Base-by-base conservation (phyloP, 2,329 filamentous ascomycete genomes). In the Niveomyces coronatus region DNA sequence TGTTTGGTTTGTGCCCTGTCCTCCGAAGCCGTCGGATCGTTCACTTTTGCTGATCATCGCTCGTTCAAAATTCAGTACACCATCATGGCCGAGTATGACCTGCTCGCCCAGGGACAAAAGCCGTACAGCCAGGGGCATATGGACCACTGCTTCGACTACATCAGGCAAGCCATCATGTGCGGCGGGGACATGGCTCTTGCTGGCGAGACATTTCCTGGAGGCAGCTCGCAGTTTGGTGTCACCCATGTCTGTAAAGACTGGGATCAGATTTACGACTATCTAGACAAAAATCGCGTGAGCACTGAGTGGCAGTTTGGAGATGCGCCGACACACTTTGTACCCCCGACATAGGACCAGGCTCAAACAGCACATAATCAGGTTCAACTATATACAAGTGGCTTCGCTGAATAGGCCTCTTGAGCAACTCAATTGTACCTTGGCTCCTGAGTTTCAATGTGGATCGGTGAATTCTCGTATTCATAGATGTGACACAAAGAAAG, bases 121-220 rank as follows among this genome's bases (percentile, higher is more conserved):
- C 26, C 26, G 26, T 28, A 28, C 26, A 28, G 26, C n/a, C 26
- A 28, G 26, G 26, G 26, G 63, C 63, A 67, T 49, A 65, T 67
- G 57, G 60, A 62, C 40, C 64, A 67, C 52, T 67, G 64, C 54
- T 63, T 67, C 49, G 58, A 62, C 45, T 67, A 67, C 49, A 58
- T 67, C 53, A 54, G 64, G 10, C 60, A 67, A 48, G 58, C 62
- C 22, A 60, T 67, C 43, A 58, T 66, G 55, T 67, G 64, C 50
- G 57, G 53, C 20, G 60, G 61, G 39, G 64, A 67, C 45, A 63
- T 62, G 46, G 63, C 63, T 2, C 51, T 66, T 35, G 64, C 66
- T 51, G 62, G 62, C 26, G 26, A 28, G 26, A 28, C 26, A 28
- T 28, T 28, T 28, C 26, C 26, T 11, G 26, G 26, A 28, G 26